Evolutionary conservation across 371 early-diverging fungal genomes (phyloP), one percentile per base, ranked within the genome.

Genomic region (Apophysomyces variabilis): DNA sequence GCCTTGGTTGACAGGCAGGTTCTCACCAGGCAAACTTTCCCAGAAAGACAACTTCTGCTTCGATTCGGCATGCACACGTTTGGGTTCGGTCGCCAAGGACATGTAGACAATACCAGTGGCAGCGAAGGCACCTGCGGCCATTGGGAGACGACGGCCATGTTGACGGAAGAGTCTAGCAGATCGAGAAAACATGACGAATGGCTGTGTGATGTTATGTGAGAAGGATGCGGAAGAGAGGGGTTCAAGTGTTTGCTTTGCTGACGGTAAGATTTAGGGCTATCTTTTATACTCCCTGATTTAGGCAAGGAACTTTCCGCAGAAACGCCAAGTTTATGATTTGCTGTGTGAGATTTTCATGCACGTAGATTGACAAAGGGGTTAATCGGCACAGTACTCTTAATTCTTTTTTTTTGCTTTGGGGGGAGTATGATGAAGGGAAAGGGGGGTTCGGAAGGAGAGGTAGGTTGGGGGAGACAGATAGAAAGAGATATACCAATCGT

Each of bases 21-120:
- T 80, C 54, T 80, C 80, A 66, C 80, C 80, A 68, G 80, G 80
- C n/a, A 80, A 62, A 35, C 65, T 75, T 37, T 80, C 68, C 80
- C 80, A 80, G 46, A 80, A 75, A 8, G 77, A 77, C 26, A 80
- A 54, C 37, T 70, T 67, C 44, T 77, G 69, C 26, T 71, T 69
- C 18, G 76, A 73, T 50, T 80, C 80, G 50, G 80, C 80, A 46
- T 77, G 77, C 2, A 75, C 80, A 9, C 69, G 66, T 21, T 50
- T 61, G 16, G 65, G 58, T 26, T 77, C 72, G 11, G 77, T 67
- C 7, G 41, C 43, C 35, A 72, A 16, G 13, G 72, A 73, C 50
- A 80, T 65, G 16, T 66, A 62, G 12, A 67, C 65, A 62, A 71
- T 71, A 65, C 77, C 70, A 7, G 76, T 70, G 13, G 79, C 71